phyloP scores from a whole-genome alignment of 2,329 filamentous ascomycete genomes.

The Pseudogymnoascus sp. region DNA sequence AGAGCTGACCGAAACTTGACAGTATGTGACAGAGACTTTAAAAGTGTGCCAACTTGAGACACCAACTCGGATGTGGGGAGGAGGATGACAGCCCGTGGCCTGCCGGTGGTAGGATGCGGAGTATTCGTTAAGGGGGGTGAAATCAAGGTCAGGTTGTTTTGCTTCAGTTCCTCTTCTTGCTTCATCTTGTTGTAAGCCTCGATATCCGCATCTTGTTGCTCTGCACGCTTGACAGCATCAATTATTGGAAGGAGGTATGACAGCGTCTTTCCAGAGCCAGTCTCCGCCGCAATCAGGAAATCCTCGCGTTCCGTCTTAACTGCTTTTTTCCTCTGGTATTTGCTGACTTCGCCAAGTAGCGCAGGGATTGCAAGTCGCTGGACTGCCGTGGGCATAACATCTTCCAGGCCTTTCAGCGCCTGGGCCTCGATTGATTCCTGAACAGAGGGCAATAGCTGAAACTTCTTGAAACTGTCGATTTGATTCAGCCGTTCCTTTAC shows the following conservation, averaged over 20 bases:
- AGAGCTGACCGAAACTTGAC: slow-evolving; percentile 80
- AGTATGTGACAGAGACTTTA: slow-evolving; percentile 75
- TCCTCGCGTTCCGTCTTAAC: slow-evolving; percentile 35
- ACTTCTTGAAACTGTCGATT: slow-evolving; percentile 72
- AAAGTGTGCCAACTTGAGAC: slow-evolving; percentile 70
- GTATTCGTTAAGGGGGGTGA: slow-evolving; percentile 52
- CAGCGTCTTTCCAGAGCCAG: slow-evolving; percentile 92
- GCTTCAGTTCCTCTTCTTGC: slow-evolving; percentile 46
- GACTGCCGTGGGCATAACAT: slow-evolving; percentile 77
- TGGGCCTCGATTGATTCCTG: slow-evolving; percentile 65
- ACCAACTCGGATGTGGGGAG: slow-evolving; percentile 91
- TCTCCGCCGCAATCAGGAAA: slow-evolving; percentile 89
- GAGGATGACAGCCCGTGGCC: slow-evolving; percentile 76
- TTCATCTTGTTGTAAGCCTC: slow-evolving; percentile 53
- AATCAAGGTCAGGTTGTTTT: slow-evolving; percentile 55
- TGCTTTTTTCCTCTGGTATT: slow-evolving; percentile 25
- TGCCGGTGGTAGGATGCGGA: slow-evolving; percentile 64
- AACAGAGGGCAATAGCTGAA: slow-evolving; percentile 65
- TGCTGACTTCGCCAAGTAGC: slow-evolving; percentile 48
- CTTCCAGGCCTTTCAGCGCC: slow-evolving; percentile 64
- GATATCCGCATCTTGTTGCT: slow-evolving; percentile 51
- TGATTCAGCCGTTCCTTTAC: slow-evolving; percentile 52
- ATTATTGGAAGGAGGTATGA: slow-evolving; percentile 82
- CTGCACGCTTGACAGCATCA: slow-evolving; percentile 74
- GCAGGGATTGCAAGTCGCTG: slow-evolving; percentile 83